Percentiles rank a stretch among this genome's conserved stretches.
These are phyloP conservation scores for Pseudoneurospora amorphoporcata DNA, from an alignment of 495 filamentous ascomycete species.

Conservation along the genomic window DNA sequence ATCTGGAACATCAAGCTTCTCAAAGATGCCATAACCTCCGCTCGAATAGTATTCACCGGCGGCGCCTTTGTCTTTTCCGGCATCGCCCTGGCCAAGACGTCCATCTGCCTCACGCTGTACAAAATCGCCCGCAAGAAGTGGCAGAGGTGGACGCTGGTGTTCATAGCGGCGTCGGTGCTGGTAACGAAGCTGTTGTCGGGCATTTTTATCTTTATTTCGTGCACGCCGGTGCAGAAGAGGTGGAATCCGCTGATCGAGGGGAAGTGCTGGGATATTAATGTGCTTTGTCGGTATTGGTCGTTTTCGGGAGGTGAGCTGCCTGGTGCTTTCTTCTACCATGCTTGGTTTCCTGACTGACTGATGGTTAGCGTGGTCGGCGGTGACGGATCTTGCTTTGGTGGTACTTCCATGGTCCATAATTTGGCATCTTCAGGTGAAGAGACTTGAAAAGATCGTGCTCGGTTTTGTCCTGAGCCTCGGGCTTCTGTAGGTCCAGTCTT, in stretches of 20 bases:
- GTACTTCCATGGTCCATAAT: constrained; percentile 20
- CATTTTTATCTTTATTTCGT: neutral
- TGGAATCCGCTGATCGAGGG: neutral
- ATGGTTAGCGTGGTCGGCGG: constrained; percentile 2
- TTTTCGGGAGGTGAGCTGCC: neutral
- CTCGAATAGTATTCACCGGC: neutral
- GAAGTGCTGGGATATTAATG: neutral
- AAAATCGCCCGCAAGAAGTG: neutral
- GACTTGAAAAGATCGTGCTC: constrained; percentile 15
- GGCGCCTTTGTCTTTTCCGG: neutral
- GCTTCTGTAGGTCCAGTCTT: constrained; percentile 10
- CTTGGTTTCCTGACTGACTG: neutral
- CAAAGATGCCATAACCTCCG: neutral
- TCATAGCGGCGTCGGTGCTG: neutral
- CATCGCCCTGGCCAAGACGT: neutral
- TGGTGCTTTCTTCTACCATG: no score
- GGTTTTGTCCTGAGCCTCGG: constrained; percentile 20
- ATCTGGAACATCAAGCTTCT: neutral
- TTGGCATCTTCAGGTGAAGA: constrained; percentile 14
- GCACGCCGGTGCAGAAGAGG: neutral
- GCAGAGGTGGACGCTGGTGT: neutral
- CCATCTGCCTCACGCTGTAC: neutral
- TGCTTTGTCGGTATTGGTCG: neutral
- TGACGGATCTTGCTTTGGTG: constrained; percentile 4
- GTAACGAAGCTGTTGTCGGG: neutral